Base-by-base conservation (phyloP, 2,329 filamentous ascomycete genomes). In the Aspergillus nomiae region DNA sequence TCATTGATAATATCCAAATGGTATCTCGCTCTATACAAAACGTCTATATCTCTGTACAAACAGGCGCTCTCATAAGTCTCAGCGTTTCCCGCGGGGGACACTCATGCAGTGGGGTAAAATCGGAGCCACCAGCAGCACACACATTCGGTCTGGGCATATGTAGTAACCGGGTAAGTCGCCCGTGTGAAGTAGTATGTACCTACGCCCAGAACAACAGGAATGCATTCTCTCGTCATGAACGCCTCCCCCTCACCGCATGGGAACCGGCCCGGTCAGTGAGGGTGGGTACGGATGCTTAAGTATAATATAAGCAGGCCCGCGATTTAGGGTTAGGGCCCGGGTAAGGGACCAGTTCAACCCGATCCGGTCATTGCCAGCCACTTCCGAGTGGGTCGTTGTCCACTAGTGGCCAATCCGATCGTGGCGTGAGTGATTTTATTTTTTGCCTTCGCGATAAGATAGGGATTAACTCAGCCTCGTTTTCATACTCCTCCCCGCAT, bases 401-500 rank as follows among this genome's bases (percentile, higher is more conserved):
- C 30, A 54, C 51, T 10, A 2, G 30, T 21, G 24, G 51, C 51
- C 51, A 55, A 55, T 55, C 28, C 48, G 2, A 32, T 14, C 51
- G 51, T 21, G 16, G n/a, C 2, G 2, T 55, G 51, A 55, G 51
- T 26, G 34, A 55, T 38, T 55, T 26, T 28, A 28, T n/a, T 5
- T 36, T 36, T 36, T 14, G 34, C 34, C 14, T 36, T 36, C n/a
- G 21, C 51, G 51, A 55, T 55, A 55, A 38, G 51, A 55, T 55
- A 55, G 28, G 14, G 21, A 28, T 36, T n/a, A 4, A 26, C 11
- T 55, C 51, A 55, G 30, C 51, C 32, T 55, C 51, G n/a, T 26
- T 55, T 7, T 55, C 51, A 26, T 48, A 56, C 34, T 63, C 62
- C 59, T 59, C 63, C 43, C 41, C 63, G 30, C 41, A 55, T 21